A percentile compares a stretch with the other conserved stretches of the same genome.
phyloP scores from a whole-genome alignment of 768 basidiomycete species.

The Chiua virens region DNA sequence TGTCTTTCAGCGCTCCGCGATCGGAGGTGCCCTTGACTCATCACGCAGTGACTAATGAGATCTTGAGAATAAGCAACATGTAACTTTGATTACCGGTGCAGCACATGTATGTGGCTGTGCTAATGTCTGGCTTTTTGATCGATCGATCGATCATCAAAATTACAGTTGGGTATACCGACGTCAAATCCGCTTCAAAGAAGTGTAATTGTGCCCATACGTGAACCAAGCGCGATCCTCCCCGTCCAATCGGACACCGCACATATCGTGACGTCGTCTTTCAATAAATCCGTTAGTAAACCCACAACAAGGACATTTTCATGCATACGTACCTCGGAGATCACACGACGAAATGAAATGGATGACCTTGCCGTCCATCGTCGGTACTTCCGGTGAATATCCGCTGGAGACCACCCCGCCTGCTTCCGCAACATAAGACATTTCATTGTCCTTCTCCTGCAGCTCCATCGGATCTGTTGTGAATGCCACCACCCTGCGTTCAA shows the following conservation, averaged over 20 bases:
- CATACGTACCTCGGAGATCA: constrained; percentile 29
- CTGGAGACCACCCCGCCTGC: background rate
- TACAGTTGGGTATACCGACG: too few relatives aligned
- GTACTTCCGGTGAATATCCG: background rate
- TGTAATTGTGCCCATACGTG: constrained; percentile 35
- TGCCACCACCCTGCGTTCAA: constrained; percentile 20
- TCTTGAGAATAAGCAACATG: too few relatives aligned
- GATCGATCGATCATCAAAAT: too few relatives aligned
- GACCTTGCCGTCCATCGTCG: constrained; percentile 10
- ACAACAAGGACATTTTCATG: background rate
- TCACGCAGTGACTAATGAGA: too few relatives aligned
- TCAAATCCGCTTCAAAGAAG: constrained; percentile 11
- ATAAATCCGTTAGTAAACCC: background rate
- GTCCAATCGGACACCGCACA: constrained; percentile 48
- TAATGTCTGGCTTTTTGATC: too few relatives aligned
- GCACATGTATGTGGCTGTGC: too few relatives aligned
- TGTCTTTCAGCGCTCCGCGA: too few relatives aligned
- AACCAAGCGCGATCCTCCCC: constrained; percentile 44
- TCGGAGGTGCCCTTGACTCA: too few relatives aligned
- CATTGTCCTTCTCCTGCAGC: background rate
- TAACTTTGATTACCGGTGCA: too few relatives aligned
- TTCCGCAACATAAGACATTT: background rate
- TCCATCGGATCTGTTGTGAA: constrained; percentile 18
- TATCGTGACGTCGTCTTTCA: constrained; percentile 44
- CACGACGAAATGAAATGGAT: constrained; percentile 22